Evolutionary conservation across 2,329 filamentous ascomycete genomes (phyloP), one percentile per base, ranked within the genome.

Genomic region (Eurotiales sp.): DNA sequence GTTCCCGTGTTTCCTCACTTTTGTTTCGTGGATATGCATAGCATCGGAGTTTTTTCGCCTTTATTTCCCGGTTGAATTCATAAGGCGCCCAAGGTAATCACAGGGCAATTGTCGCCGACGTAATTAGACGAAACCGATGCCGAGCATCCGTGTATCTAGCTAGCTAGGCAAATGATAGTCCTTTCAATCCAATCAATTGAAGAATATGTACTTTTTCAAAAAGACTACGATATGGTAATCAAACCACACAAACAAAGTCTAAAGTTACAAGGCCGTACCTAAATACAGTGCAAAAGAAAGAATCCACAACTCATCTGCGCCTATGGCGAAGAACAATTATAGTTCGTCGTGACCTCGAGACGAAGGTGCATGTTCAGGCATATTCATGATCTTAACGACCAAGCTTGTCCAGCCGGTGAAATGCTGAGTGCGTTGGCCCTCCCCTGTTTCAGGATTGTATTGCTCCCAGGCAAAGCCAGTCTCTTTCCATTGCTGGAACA

Each of bases 361-460:
- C 46, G 57, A 58, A 30, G 48, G 46, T 22, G 59, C 56, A 37
- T 89, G 64, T 60, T 95, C 86, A 6, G 90, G 87, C 89, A 99
- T 92, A 42, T 84, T 83, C 90, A 97, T 96, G 59, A 99, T 89
- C 77, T 96, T 96, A 41, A 97, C 91, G 43, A 97, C 88, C 71
- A 97, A 76, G 68, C 90, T 96, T n/a, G 93, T 99, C 93, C 93
- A 99, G 46, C 93, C 93, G 0, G 93, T 96, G 68, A 99, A 99
- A 71, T 97, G 92, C 77, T 96, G 90, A 4, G 91, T 97, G 37
- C 93, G 81, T 76, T 97, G 92, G n/a, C 93, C 93, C 48, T 82
- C 81, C 41, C 93, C 93, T 3, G 89, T 95, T 61, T 96, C 90
- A 0, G 91, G 90, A 67, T 95, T 89, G 70, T 97, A 99, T 73